Conservation (phyloP, 352 stramenopile species). For the Globisporangium nagaii region DNA sequence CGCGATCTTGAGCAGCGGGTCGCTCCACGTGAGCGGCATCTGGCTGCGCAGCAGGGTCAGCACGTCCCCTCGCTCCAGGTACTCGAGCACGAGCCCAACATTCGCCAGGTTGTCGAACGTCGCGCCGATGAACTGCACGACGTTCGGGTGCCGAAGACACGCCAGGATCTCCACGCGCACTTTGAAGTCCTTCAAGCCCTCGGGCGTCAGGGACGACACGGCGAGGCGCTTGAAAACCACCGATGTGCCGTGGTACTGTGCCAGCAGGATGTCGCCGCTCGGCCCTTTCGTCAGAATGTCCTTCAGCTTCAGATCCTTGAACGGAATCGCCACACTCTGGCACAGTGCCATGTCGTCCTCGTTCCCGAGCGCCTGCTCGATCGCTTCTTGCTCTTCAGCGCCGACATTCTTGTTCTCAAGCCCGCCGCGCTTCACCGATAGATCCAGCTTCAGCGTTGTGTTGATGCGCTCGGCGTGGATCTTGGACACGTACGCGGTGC, state of each 20-base stretch:
- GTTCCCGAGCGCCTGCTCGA: conserved; percentile 40
- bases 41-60: conserved; percentile 49
- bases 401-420: conserved; percentile 63
- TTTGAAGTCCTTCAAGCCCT: conserved; percentile 70
- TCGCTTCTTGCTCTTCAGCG: conserved; percentile 46
- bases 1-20: conserved; percentile 73
- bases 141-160: conserved; percentile 78
- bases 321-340: conserved; percentile 71
- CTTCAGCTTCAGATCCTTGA: conserved; percentile 65
- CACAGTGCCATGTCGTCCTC: conserved; percentile 49
- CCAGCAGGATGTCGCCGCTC: conserved; percentile 57
- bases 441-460: conserved; percentile 71
- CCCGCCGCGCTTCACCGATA: conserved; percentile 66
- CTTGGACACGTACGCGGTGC: conserved; percentile 71
- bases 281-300: conserved; percentile 67
- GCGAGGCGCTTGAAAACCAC: conserved; percentile 77
- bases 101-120: conserved; percentile 81
- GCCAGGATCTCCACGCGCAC: conserved; percentile 72
- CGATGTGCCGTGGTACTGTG: conserved; percentile 69
- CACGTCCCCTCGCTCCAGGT: conserved; percentile 70
- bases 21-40: conserved; percentile 70
- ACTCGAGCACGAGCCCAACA: conserved; percentile 73
- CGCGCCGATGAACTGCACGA: conserved; percentile 83
- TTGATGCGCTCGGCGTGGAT: conserved; percentile 75
- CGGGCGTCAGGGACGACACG: conserved; percentile 46